Evolutionary conservation across 2,329 filamentous ascomycete species (phyloP).

Genomic region (Sporothrix pallida): DNA sequence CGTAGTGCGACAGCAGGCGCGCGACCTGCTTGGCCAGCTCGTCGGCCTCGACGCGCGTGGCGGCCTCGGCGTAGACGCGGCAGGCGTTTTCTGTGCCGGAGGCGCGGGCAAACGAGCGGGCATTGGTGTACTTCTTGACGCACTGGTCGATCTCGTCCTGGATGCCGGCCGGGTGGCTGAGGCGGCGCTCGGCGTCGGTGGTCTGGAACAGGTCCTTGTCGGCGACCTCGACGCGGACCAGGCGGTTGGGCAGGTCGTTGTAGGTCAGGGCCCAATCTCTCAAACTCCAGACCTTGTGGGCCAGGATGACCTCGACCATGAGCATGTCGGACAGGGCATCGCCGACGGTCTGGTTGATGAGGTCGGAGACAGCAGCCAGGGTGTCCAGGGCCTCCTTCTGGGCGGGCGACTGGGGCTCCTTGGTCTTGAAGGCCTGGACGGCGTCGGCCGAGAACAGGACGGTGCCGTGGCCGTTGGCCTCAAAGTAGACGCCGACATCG

Average conservation of each 20-base stretch:
- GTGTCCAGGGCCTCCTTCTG: constrained; percentile 89
- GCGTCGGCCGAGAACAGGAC: constrained; percentile 91
- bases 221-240: constrained; percentile 89
- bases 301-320: constrained; percentile 92
- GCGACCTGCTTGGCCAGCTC: constrained; percentile 86
- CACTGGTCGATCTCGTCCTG: constrained; percentile 86
- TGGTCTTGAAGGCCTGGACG: constrained; percentile 75
- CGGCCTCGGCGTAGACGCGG: constrained; percentile 93
- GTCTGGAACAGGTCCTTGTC: constrained; percentile 90
- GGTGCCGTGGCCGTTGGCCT: constrained; percentile 97
- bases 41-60: constrained; percentile 85
- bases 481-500: constrained; percentile 97
- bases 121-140: constrained; percentile 89
- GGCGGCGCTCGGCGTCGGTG: constrained; percentile 87
- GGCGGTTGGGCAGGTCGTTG: constrained; percentile 89
- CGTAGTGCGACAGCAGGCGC: constrained; percentile 70
- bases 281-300: constrained; percentile 89
- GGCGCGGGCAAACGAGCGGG: constrained; percentile 87
- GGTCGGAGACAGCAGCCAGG: constrained; percentile 79
- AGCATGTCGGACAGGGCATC: constrained; percentile 96
- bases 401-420: constrained; percentile 85
- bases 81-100: constrained; percentile 96
- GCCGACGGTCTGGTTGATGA: constrained; percentile 98
- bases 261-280: constrained; percentile 94
- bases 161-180: constrained; percentile 77